phyloP scores from a whole-genome alignment of 2,329 filamentous ascomycete genomes.

The Apiospora sp. region DNA sequence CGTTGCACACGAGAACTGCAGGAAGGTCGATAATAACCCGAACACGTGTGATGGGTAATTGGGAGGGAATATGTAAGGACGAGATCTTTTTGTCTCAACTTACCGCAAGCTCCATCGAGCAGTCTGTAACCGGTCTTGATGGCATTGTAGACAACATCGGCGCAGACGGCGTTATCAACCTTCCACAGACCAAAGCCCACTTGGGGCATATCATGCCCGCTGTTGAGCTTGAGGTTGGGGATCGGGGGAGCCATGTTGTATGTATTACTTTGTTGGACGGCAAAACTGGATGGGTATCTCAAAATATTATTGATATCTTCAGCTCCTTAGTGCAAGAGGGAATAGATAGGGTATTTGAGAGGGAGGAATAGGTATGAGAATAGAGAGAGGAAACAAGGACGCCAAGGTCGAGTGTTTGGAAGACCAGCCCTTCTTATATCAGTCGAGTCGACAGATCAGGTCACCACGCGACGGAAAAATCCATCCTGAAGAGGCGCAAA shows the following conservation, averaged over 20 bases:
- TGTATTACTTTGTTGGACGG: background rate
- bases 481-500: background rate
- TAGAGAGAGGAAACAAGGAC: background rate
- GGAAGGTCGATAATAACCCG: background rate
- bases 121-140: conserved; percentile 70
- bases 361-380: background rate
- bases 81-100: conserved; percentile 40
- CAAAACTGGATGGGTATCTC: background rate
- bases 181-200: conserved; percentile 87
- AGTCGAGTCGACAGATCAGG: background rate
- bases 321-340: background rate
- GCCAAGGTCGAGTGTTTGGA: conserved; percentile 3
- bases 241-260: conserved; percentile 32
- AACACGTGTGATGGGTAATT: background rate
- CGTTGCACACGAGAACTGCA: background rate
- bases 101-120: conserved; percentile 67
- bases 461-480: background rate
- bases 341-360: background rate
- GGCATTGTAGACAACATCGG: conserved; percentile 81
- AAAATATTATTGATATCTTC: no score
- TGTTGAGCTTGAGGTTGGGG: conserved; percentile 68
- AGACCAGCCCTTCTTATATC: conserved; percentile 10
- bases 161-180: conserved; percentile 75
- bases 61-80: background rate
- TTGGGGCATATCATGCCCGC: conserved; percentile 74